Base-by-base conservation (phyloP, 2,329 filamentous ascomycete genomes). In the Hypocrella siamensis region DNA sequence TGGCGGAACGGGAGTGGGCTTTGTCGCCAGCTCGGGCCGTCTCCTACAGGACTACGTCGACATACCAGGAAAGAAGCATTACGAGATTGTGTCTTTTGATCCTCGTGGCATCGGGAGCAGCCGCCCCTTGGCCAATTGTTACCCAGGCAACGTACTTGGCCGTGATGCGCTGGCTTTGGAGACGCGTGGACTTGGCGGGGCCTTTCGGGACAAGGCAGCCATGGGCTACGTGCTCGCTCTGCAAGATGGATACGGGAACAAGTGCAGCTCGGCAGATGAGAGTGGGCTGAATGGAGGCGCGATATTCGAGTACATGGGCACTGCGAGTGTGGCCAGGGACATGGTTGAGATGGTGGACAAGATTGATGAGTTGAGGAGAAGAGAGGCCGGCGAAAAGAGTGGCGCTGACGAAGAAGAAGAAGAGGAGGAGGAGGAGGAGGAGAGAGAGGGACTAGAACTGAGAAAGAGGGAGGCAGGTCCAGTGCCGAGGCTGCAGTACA, bases 261-360 rank as follows among this genome's bases (percentile, higher is more conserved):
- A 53, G 1, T 61, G 57, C 34, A 33, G 35, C 3, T 26, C 32
- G 2, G 36, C 29, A 1, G 43, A 46, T 3, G 30, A 32, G 2
- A 14, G n/a, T 5, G 30, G 28, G 0, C 14, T 27, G 24, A 30
- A 33, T 15, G 32, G 30, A 9, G 49, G 44, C 2, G 43, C 48
- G 3, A 51, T 60, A 17, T 40, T 53, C 17, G 31, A 34, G 3
- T 58, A 48, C 38, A 43, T 56, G 26, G 45, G 48, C 11, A 60
- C 57, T 1, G 41, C 56, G 9, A 54, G 43, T 18, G 57, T 61
- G 3, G 58, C 52, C 2, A 39, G 58, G 12, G 60, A 63, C 30
- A 60, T 63, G 54, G 46, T 63, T 3, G 54, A 54, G 36, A 58
- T 62, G 19, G 42, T 60, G n/a, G 58, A 62, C 35, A 49, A 48